Evolutionary conservation across 129 eudicot genomes (phyloP), one percentile per base, ranked within the genome.

Genomic region (Chrysanthemum makinoi): DNA sequence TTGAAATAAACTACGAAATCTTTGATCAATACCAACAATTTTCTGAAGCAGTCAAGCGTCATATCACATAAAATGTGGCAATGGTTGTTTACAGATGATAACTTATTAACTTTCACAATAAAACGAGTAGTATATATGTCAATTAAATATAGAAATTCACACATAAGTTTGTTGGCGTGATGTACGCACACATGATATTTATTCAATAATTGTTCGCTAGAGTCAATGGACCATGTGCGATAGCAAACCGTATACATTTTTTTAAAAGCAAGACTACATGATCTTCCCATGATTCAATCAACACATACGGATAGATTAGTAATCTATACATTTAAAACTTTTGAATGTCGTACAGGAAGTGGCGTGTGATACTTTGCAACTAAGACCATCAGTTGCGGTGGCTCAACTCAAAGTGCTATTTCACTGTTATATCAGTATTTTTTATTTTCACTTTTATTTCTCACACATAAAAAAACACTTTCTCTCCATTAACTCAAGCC

Each of bases 161-260:
- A 76, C 68, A 58, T 60, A 49, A 75, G 12, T 67, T 24, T 47
- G 74, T 50, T 67, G 57, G 50, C 68, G 49, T 50, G 62, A 49
- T 62, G 53, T 51, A 62, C 17, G 35, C 68, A 13, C 74, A 76
- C 74, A 76, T 76, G 80, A 75, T 22, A 57, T 57, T 46, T 48
- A 48, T 18, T 59, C 69, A 68, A 28, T 76, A 59, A 68, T 68
- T 76, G 80, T 58, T 76, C 54, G 49, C 39, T 57, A 68, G 54
- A 49, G 80, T 76, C 80, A 76, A 76, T 75, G 43, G 66, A 43
- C 79, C 79, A 75, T 75, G 79, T 75, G 79, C 73, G 46, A 66
- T 63, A 2, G 18, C 18, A 60, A 10, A 60, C 43, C 57, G 18
- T 15, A 20, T 60, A 10, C 39, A 60, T 28, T 52, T 74, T 69